Evolutionary conservation across 1,284 basidiomycete species (phyloP), one percentile per base, ranked within the genome.

Genomic region (Leccinum proliferum): DNA sequence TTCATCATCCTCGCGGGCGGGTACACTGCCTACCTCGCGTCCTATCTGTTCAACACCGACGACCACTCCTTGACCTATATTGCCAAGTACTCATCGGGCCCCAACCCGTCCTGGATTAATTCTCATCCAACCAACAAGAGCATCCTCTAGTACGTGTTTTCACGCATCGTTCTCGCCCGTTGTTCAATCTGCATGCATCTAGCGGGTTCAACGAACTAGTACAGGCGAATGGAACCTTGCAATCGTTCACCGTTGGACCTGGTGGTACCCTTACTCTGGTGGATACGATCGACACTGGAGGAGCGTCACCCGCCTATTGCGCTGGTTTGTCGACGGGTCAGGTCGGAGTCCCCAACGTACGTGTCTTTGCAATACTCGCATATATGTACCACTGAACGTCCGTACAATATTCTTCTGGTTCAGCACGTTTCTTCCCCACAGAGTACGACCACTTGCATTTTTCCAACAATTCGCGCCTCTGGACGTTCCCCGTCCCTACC

Each of bases 341-440:
- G 64, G 83, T 89, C 9, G 86, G 81, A 14, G 78, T 85, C 60
- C 76, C 84, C 75, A 86, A 89, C 68, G 80, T 81, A 64, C 63
- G 82, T 72, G 2, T 34, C 34, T 55, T 15, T n/a, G 3, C 11
- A 4, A 15, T 9, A 4, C 18, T 21, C 3, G 6, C 25, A 29
- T 29, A 29, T 5, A 21, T 4, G 6, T 18, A 37, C 5, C 12
- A 35, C 53, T 60, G 56, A 64, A 48, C 25, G 10, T 8, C 11
- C 48, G 1, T 3, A 43, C 61, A 87, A 85, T 89, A 88, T 71
- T 71, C 68, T 58, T 77, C 80, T 6, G 88, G 87, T 18, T 82
- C 84, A 62, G 86, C 82, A 5, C 72, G 77, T 35, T 78, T 89
- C 61, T 75, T 89, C 50, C 79, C 83, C 0, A 82, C 81, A 2